phyloP scores from a whole-genome alignment of 352 stramenopile genomes.

The Phytophthora cryptogea region DNA sequence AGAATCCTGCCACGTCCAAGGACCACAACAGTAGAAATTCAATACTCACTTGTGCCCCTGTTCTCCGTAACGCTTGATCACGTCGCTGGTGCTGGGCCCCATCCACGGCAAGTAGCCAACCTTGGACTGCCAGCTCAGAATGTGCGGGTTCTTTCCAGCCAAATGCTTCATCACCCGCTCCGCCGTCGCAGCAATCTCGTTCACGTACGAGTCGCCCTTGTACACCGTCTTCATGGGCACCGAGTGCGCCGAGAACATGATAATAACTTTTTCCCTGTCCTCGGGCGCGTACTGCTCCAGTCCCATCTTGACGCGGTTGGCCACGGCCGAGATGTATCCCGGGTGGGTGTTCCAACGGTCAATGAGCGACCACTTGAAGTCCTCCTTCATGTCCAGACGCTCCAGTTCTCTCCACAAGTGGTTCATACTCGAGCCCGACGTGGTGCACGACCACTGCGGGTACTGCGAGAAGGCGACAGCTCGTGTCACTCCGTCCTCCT shows the following conservation, averaged over 20 bases:
- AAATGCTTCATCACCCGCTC: constrained; percentile 80
- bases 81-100: constrained; percentile 96
- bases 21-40: not conserved
- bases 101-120: constrained; percentile 99
- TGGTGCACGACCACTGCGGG: constrained; percentile 98
- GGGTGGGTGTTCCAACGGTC: constrained; percentile 95
- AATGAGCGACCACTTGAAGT: constrained; percentile 87
- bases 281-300: constrained; percentile 92
- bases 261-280: constrained; percentile 87
- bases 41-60: constrained; percentile 90
- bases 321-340: constrained; percentile 95
- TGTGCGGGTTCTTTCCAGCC: constrained; percentile 74
- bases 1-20: constrained; percentile 5
- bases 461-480: constrained; percentile 98
- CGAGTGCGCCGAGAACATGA: constrained; percentile 92
- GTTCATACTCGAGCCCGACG: constrained; percentile 95
- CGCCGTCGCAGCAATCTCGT: constrained; percentile 78
- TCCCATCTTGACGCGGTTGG: constrained; percentile 91
- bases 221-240: constrained; percentile 91
- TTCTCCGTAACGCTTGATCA: constrained; percentile 91
- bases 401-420: constrained; percentile 85
- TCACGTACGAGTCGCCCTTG: constrained; percentile 89
- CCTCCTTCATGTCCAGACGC: constrained; percentile 86
- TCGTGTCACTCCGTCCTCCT: constrained; percentile 93
- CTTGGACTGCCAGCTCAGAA: constrained; percentile 97